phyloP scores from a whole-genome alignment of 169 alveolate genomes.

The Besnoitia besnoiti region DNA sequence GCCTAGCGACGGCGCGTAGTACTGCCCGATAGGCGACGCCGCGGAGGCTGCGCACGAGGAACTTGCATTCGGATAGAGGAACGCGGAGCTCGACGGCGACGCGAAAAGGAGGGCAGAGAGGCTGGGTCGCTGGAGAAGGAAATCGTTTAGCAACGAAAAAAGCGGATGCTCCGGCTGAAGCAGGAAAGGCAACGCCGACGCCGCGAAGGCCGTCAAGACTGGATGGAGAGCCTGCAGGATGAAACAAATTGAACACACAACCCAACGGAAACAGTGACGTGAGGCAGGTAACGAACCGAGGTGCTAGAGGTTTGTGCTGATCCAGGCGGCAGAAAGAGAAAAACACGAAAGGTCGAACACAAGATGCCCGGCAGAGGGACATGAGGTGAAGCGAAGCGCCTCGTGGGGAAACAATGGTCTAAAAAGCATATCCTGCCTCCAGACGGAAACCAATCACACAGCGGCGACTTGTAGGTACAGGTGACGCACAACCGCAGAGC shows the following conservation, averaged over 20 bases:
- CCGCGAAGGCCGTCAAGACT: slow-evolving; percentile 1
- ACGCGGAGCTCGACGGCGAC: not conserved
- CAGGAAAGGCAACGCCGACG: not conserved
- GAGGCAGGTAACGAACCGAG: not conserved
- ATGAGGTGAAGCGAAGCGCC: too few relatives aligned
- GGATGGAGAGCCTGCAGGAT: slow-evolving; percentile 6
- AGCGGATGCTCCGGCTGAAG: slow-evolving; percentile 5
- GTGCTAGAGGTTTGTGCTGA: too few relatives aligned
- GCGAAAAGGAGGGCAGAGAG: not conserved
- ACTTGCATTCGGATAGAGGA: not conserved
- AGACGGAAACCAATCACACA: too few relatives aligned
- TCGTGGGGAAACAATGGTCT: too few relatives aligned
- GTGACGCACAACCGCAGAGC: too few relatives aligned
- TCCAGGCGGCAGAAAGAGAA: not conserved
- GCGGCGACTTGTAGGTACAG: too few relatives aligned
- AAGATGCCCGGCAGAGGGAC: too few relatives aligned
- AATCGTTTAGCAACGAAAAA: not conserved
- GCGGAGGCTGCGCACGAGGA: not conserved
- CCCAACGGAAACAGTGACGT: not conserved
- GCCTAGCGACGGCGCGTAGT: not conserved
- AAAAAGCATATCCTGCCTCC: too few relatives aligned
- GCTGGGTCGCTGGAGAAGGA: not conserved
- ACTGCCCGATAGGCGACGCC: not conserved
- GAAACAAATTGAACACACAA: not conserved
- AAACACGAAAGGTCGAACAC: not conserved